phyloP scores from a whole-genome alignment of 768 basidiomycete genomes.

The Xerocomus potaroensis region DNA sequence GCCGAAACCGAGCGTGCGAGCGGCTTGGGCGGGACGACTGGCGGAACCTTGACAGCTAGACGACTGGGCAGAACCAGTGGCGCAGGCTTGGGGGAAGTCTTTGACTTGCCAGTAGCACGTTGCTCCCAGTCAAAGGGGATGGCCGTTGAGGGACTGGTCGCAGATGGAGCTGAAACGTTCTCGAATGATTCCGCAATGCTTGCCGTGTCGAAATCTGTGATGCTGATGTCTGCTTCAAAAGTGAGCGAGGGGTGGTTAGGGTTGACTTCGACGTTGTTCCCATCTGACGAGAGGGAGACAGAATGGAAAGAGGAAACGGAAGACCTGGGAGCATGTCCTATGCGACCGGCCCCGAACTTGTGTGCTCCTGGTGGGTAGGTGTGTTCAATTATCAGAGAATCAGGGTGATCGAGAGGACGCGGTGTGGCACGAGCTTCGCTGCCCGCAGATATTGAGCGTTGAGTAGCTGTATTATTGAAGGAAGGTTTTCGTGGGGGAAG shows the following conservation, averaged over 20 bases:
- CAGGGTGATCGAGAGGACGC: slow-evolving; percentile 35
- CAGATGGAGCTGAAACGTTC: slow-evolving; percentile 52
- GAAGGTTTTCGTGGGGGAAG: slow-evolving; percentile 68
- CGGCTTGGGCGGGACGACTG: slow-evolving; percentile 26
- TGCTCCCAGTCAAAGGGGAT: slow-evolving; percentile 50
- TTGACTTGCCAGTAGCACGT: slow-evolving; percentile 35
- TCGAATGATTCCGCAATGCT: slow-evolving; percentile 75
- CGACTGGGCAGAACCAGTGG: slow-evolving; percentile 51
- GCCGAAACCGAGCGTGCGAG: slow-evolving; percentile 32
- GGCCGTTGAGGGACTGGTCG: slow-evolving; percentile 49
- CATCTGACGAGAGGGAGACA: slow-evolving; percentile 71
- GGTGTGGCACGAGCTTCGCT: slow-evolving; percentile 16
- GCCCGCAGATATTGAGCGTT: slow-evolving; percentile 17
- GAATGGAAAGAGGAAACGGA: slow-evolving; percentile 84
- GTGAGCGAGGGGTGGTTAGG: slow-evolving; percentile 45
- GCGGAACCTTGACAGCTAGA: slow-evolving; percentile 24
- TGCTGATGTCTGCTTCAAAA: slow-evolving; percentile 37
- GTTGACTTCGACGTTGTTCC: slow-evolving; percentile 27
- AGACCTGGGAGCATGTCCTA: slow-evolving; percentile 56
- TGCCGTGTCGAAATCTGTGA: slow-evolving; percentile 43
- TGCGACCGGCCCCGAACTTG: slow-evolving; percentile 31
- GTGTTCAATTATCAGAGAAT: slow-evolving; percentile 54
- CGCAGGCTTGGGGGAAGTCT: slow-evolving; percentile 23
- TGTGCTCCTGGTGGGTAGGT: slow-evolving; percentile 47
- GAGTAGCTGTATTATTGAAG: slow-evolving; percentile 38